Base-by-base conservation (phyloP, 2,329 filamentous ascomycete species). In the Paecilomyces variotii region DNA sequence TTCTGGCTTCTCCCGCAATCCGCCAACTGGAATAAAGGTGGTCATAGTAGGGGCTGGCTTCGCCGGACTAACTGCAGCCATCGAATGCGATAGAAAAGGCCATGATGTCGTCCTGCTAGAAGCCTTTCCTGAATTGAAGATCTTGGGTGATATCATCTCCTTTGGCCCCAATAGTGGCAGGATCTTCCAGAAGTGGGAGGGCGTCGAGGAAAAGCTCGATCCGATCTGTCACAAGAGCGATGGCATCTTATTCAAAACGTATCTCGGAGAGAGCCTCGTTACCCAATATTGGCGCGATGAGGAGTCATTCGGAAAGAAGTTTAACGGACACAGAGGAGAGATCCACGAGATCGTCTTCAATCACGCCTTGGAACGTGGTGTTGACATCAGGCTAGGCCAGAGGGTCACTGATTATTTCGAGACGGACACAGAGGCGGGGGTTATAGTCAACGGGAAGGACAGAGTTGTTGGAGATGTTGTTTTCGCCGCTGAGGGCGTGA, bases 401-500 rank as follows among this genome's bases (percentile, higher is more conserved):
- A 61, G 66, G 35, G 64, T 69, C 11, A 62, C 63, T 10, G 65
- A 66, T 28, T 70, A 68, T 59, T 71, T 68, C 59, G 67, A 72
- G 58, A 60, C 60, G 19, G 67, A 68, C 1, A 56, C 59, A 10
- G 61, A 61, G 53, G 63, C 65, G 5, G 65, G 68, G 45, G 67
- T 70, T 27, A 56, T 69, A 35, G 61, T 64, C 4, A 70, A 75
- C 32, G 63, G 68, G 3, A 64, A 60, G 68, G 34, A 73, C 66
- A 73, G 68, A n/a, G 77, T 82, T 3, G 63, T 68, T 1, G 80
- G 71, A 0, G 79, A 84, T 59, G 64, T 83, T 4, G 79, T 83
- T 2, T 74, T 84, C 54, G 81, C 78, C 1, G 77, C 80, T 0
- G 82, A 84, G 56, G 82, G 82, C 2, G 80, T 83, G n/a, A 74